phyloP scores from a whole-genome alignment of 768 basidiomycete genomes.

The Termitomyces sp. region DNA sequence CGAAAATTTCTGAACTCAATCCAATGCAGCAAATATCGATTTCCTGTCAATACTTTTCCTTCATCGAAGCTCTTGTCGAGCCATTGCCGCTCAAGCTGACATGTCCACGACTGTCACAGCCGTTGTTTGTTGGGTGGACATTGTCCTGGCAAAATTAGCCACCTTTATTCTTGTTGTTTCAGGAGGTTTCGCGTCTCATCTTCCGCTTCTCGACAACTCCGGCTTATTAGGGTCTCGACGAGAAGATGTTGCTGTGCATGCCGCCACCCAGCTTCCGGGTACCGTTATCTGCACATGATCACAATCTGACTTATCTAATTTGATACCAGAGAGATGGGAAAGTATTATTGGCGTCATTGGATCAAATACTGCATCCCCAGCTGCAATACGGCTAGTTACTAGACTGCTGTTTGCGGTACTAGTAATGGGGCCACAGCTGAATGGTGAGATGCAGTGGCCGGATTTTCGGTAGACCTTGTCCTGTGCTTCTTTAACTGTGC shows the following conservation, averaged over 20 bases:
- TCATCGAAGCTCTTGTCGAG: constrained; percentile 46
- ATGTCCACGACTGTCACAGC: constrained; percentile 19
- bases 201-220: constrained; percentile 16
- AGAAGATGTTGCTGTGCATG: constrained; percentile 50
- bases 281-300: constrained; percentile 6
- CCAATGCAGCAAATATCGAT: constrained; percentile 21
- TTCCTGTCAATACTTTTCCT: constrained; percentile 45
- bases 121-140: constrained; percentile 65
- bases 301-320: not conserved
- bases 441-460: constrained; percentile 19
- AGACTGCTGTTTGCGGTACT: constrained; percentile 52
- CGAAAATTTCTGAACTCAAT: not conserved
- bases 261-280: constrained; percentile 72
- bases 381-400: constrained; percentile 56
- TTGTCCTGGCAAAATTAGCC: constrained; percentile 51
- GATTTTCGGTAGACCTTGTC: constrained; percentile 8
- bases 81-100: constrained; percentile 34
- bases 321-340: constrained; percentile 49
- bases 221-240: constrained; percentile 35
- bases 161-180: constrained; percentile 24
- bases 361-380: constrained; percentile 52
- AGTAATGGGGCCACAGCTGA: constrained; percentile 46
- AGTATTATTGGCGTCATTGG: constrained; percentile 39
- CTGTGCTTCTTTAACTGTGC: not conserved
- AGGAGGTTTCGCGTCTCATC: constrained; percentile 20